phyloP scores from a whole-genome alignment of 768 basidiomycete species.

The Cyclocybe aegerita region DNA sequence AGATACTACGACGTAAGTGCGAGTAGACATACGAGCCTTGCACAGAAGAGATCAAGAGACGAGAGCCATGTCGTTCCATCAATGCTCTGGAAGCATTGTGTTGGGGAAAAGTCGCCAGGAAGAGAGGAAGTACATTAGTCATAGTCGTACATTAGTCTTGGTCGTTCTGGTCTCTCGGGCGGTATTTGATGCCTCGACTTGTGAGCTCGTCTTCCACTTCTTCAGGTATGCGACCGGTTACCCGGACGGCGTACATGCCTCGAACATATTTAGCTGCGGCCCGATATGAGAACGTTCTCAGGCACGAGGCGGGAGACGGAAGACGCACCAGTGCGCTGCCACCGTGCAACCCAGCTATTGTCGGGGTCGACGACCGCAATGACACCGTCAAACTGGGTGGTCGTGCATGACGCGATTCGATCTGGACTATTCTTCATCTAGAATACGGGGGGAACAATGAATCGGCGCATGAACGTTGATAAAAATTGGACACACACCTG shows the following conservation, averaged over 20 bases:
- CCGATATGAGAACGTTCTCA: slow-evolving; percentile 4
- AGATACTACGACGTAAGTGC: too few relatives aligned
- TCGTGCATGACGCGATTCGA: slow-evolving; percentile 83
- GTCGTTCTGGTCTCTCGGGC: slow-evolving; percentile 81
- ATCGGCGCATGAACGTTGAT: background rate
- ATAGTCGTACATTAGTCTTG: slow-evolving; percentile 46
- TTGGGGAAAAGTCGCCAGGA: background rate
- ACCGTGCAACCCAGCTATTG: slow-evolving; percentile 92
- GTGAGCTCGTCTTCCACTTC: slow-evolving; percentile 84
- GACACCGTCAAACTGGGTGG: slow-evolving; percentile 89
- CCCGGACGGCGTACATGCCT: slow-evolving; percentile 92
- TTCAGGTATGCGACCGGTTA: slow-evolving; percentile 81
- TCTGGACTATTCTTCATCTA: slow-evolving; percentile 90
- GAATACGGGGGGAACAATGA: background rate
- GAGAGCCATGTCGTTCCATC: background rate
- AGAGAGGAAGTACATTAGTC: background rate
- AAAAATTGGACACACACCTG: slow-evolving; percentile 57
- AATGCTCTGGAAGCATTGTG: background rate
- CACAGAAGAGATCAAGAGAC: too few relatives aligned
- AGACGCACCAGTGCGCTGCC: slow-evolving; percentile 88
- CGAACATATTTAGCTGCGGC: slow-evolving; percentile 79
- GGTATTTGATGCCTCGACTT: slow-evolving; percentile 75
- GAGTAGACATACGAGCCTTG: too few relatives aligned
- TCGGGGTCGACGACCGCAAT: slow-evolving; percentile 86
- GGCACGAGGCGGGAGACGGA: slow-evolving; percentile 1